phyloP scores from a whole-genome alignment of 805 yeast genomes.

The Sporopachydermia quercuum region DNA sequence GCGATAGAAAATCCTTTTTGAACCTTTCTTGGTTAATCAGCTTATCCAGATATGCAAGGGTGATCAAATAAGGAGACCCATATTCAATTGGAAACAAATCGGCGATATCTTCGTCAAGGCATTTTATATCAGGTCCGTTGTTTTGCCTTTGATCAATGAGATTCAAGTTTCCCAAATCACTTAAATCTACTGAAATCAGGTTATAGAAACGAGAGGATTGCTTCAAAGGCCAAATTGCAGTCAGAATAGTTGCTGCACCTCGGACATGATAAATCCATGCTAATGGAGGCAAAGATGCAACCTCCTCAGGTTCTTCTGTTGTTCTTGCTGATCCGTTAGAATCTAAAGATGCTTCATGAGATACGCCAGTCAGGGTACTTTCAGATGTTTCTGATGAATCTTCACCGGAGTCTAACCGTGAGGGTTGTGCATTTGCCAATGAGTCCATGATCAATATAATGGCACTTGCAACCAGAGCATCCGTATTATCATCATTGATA shows the following conservation, averaged over 20 bases:
- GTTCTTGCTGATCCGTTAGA: slow-evolving; percentile 13
- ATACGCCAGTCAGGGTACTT: slow-evolving; percentile 16
- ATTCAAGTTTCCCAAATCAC: slow-evolving; percentile 67
- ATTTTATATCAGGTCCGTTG: slow-evolving; percentile 21
- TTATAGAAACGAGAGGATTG: slow-evolving; percentile 51
- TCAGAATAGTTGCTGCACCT: slow-evolving; percentile 89
- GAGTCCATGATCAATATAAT: slow-evolving; percentile 85
- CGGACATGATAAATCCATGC: slow-evolving; percentile 97
- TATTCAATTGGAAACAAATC: slow-evolving; percentile 79
- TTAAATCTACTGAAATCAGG: slow-evolving; percentile 72
- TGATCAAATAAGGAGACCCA: slow-evolving; percentile 75
- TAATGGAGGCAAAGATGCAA: slow-evolving; percentile 59
- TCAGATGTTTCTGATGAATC: slow-evolving; percentile 20
- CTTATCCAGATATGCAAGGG: slow-evolving; percentile 75
- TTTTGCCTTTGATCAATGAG: slow-evolving; percentile 8
- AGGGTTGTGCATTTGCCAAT: slow-evolving; percentile 74
- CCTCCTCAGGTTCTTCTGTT: slow-evolving; percentile 14
- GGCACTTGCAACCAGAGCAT: slow-evolving; percentile 87
- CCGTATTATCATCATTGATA: slow-evolving; percentile 74
- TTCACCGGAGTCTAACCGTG: too few relatives aligned
- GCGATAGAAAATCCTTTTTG: slow-evolving; percentile 70
- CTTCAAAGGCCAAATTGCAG: slow-evolving; percentile 91
- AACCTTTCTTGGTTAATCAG: slow-evolving; percentile 59
- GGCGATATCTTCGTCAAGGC: slow-evolving; percentile 75
- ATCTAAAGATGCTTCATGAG: slow-evolving; percentile 8